Evolutionary conservation across 1,284 basidiomycete species (phyloP).

Genomic region (Pholiota adiposa): DNA sequence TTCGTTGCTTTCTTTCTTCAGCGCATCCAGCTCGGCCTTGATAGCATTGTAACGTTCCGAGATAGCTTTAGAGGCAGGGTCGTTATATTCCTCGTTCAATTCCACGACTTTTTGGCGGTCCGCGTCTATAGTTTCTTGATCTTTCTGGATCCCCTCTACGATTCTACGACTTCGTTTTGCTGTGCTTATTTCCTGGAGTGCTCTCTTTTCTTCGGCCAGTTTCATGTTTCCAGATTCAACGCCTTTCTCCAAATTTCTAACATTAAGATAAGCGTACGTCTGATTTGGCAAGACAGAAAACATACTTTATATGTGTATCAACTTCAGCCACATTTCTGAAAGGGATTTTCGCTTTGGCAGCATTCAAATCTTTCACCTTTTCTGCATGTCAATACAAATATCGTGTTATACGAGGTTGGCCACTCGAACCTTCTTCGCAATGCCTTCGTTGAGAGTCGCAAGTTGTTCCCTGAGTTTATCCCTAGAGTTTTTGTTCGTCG

Average conservation of each 20-base stretch:
- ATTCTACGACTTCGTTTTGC: slow-evolving; percentile 71
- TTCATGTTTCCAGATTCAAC: slow-evolving; percentile 94
- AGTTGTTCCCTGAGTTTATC: slow-evolving; percentile 85
- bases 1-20: slow-evolving; percentile 90
- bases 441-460: slow-evolving; percentile 78
- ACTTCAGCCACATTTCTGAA: slow-evolving; percentile 91
- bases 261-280: slow-evolving; percentile 13
- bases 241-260: slow-evolving; percentile 82
- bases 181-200: slow-evolving; percentile 85
- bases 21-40: slow-evolving; percentile 83
- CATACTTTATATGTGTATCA: slow-evolving; percentile 83
- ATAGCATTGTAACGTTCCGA: slow-evolving; percentile 86
- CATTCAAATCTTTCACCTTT: slow-evolving; percentile 89
- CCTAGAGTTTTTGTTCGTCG: slow-evolving; percentile 77
- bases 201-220: slow-evolving; percentile 95
- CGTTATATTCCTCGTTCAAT: slow-evolving; percentile 85
- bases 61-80: slow-evolving; percentile 86
- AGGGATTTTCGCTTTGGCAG: slow-evolving; percentile 79
- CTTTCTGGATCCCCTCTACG: slow-evolving; percentile 81
- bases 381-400: slow-evolving; percentile 15
- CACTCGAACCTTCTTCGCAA: slow-evolving; percentile 79
- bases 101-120: slow-evolving; percentile 82
- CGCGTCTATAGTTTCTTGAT: slow-evolving; percentile 82
- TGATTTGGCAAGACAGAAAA: slow-evolving; percentile 9
- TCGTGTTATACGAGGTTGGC: slow-evolving; percentile 2